A percentile compares a stretch with the other conserved stretches of the same genome.
Evolutionary conservation across 2,329 filamentous ascomycete genomes (phyloP).

Genomic region (Simplicillium sp.): DNA sequence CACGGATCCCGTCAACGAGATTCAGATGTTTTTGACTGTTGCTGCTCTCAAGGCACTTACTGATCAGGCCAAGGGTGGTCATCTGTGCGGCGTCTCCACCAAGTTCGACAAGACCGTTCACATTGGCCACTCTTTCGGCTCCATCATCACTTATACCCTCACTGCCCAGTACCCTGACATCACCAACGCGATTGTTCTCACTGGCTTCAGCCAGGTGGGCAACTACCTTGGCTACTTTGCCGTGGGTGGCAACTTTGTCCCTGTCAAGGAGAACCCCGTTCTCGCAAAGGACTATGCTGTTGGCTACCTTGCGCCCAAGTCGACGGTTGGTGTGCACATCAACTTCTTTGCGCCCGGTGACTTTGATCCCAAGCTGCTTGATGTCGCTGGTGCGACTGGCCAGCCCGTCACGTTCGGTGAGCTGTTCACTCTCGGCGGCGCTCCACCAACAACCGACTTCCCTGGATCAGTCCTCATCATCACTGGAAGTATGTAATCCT

Average conservation of each 20-base stretch:
- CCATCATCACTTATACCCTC: constrained; percentile 45
- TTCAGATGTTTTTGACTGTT: constrained; percentile 41
- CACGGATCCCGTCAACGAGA: constrained; percentile 41
- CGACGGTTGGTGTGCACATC: constrained; percentile 37
- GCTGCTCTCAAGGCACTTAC: constrained; percentile 44
- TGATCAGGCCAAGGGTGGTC: constrained; percentile 31
- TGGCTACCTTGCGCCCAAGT: constrained; percentile 42
- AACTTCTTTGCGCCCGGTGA: constrained; percentile 40
- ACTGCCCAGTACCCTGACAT: constrained; percentile 39
- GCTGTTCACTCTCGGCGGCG: constrained; percentile 41
- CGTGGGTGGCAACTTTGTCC: constrained; percentile 35
- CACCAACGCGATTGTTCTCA: constrained; percentile 49
- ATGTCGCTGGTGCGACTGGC: constrained; percentile 32
- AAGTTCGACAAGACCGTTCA: constrained; percentile 39
- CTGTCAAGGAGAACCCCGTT: constrained; percentile 22
- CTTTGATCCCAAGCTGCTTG: constrained; percentile 45
- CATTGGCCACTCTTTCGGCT: constrained; percentile 56
- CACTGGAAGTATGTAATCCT: constrained; percentile 24
- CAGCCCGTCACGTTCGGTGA: constrained; percentile 50
- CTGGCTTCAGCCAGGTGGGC: constrained; percentile 45
- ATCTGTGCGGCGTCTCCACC: constrained; percentile 27
- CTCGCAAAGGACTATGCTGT: constrained; percentile 24
- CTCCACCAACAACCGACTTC: constrained; percentile 24
- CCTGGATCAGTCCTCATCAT: constrained; percentile 47
- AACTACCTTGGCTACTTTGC: constrained; percentile 32